Evolutionary conservation across 2,329 filamentous ascomycete species (phyloP).

Genomic region (Ophiostoma australiae): DNA sequence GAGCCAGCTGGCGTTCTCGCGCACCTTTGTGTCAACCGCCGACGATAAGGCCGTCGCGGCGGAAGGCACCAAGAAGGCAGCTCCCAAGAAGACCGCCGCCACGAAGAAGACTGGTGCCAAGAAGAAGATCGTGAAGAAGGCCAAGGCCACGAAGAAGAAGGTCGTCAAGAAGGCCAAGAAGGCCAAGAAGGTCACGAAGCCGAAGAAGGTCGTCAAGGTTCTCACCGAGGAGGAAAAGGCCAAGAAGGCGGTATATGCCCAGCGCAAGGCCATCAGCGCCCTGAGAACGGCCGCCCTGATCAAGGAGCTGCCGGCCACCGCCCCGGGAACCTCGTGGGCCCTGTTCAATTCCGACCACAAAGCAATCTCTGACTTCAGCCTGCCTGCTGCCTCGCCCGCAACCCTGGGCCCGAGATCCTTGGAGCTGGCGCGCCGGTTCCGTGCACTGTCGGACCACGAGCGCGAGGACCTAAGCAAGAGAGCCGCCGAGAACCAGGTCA

Average conservation of each 20-base stretch:
- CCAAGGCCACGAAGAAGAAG: constrained; percentile 24
- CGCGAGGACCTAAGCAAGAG: constrained; percentile 38
- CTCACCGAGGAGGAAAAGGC: constrained; percentile 39
- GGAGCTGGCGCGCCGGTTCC: constrained; percentile 36
- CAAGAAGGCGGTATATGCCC: constrained; percentile 6
- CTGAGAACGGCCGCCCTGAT: constrained; percentile 42
- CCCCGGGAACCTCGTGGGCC: constrained; percentile 36
- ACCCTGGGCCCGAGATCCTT: constrained; percentile 28
- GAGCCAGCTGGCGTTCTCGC: constrained; percentile 3
- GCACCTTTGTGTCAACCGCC: constrained; percentile 22
- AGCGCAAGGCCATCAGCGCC: constrained; percentile 30
- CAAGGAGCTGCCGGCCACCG: constrained; percentile 35
- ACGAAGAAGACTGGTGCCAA: constrained; percentile 20
- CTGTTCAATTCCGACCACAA: constrained; percentile 36
- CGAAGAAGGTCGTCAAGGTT: constrained; percentile 30
- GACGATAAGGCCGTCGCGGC: neutral
- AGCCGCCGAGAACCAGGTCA: constrained; percentile 39
- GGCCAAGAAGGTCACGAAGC: constrained; percentile 28
- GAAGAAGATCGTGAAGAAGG: constrained; percentile 26
- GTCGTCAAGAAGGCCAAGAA: constrained; percentile 26
- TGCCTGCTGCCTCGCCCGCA: constrained; percentile 20
- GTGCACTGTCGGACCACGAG: constrained; percentile 40
- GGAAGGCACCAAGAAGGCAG: constrained; percentile 27
- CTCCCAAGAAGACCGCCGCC: neutral
- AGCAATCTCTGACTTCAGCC: constrained; percentile 20